Base-by-base conservation (phyloP, 2,329 filamentous ascomycete species). In the Cladosporium austrohemisphaericum region DNA sequence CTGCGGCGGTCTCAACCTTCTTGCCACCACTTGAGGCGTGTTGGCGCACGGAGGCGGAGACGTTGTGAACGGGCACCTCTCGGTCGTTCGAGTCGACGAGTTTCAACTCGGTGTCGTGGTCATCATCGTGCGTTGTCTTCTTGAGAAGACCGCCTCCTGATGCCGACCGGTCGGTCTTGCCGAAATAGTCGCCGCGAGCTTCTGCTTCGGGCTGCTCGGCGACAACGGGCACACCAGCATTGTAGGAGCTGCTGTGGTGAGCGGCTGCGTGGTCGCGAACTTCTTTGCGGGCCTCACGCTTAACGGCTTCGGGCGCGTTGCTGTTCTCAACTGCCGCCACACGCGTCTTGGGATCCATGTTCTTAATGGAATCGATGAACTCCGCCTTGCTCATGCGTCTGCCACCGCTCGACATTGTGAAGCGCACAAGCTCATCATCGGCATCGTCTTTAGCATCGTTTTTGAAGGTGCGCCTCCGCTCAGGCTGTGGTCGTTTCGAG, bases 341-440 rank as follows among this genome's bases (percentile, higher is more conserved):
- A 29, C 79, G 76, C 11, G 83, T 80, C 60, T 80, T 80, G 19
- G 80, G 78, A 63, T 92, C 86, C 52, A 92, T 75, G 55, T 82
- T 79, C 55, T 83, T 80, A 61, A 93, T 83, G 62, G 88, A 82
- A 38, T 77, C 74, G 53, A 93, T 81, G 63, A 93, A 92, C 61
- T 90, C 86, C 4, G 84, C 81, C 68, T 91, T 91, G 54, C 79
- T 90, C 80, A 93, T 85, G 40, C 87, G 80, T 53, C 77, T 76
- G 5, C 85, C 85, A n/a, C 83, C 79, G 26, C 83, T 81, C 36
- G 78, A 81, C 55, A 92, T 86, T 1, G 84, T 90, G 67, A 91
- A 92, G 11, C 87, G 80, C 49, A 92, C 83, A 49, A 81, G 76
- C 11, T 79, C 77, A 56, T 91, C 86, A 51, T 91, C 86, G 2